Percentiles rank a stretch among this genome's conserved stretches.
These are phyloP conservation scores for Polygonum aviculare DNA, from an alignment of 148 eudicot genomes.

Conservation along the genomic window DNA sequence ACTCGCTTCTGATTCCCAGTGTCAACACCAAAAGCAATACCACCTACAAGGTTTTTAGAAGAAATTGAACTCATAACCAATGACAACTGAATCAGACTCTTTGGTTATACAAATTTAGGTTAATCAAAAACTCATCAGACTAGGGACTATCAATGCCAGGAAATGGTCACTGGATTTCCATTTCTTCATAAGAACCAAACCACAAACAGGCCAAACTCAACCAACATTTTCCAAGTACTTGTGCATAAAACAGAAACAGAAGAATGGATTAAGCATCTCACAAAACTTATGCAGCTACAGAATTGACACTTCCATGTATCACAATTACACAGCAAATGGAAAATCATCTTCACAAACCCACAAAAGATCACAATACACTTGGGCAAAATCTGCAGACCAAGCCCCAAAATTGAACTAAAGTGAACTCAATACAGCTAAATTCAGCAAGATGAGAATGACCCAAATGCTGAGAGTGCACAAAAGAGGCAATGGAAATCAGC, in stretches of 20 bases:
- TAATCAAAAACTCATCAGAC: background rate
- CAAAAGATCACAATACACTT: background rate
- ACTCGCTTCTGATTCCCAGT: conserved; percentile 22
- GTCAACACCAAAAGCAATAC: conserved; percentile 32
- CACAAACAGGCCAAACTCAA: background rate
- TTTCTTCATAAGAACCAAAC: background rate
- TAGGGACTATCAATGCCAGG: background rate
- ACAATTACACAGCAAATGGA: background rate
- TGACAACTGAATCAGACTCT: background rate
- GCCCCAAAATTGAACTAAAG: background rate
- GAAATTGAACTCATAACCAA: background rate
- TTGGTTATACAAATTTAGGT: background rate
- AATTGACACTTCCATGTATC: background rate
- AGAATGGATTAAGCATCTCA: background rate
- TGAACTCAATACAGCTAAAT: background rate
- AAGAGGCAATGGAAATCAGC: background rate
- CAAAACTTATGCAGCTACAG: background rate
- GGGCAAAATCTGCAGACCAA: background rate
- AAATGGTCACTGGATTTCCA: background rate
- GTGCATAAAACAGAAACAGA: background rate
- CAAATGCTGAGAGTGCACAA: background rate
- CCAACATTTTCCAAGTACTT: background rate
- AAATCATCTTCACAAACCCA: background rate
- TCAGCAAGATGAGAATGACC: background rate
- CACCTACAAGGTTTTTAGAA: conserved; percentile 17